These are phyloP conservation scores for Entonaema liquescens DNA, from an alignment of 495 filamentous ascomycete genomes.

Conservation along the genomic window DNA sequence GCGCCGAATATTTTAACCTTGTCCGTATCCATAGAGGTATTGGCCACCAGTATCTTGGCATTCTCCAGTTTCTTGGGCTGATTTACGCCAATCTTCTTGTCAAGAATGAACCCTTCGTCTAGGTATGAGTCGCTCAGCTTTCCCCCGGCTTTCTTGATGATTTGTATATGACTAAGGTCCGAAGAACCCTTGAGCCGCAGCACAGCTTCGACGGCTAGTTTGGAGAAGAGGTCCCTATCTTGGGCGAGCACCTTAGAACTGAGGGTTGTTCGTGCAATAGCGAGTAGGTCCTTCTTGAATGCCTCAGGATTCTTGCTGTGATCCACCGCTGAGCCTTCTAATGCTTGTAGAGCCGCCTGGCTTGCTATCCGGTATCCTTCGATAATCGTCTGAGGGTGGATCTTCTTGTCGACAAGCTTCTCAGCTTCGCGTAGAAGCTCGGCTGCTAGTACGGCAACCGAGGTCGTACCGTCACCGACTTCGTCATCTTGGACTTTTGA, in stretches of 20 bases:
- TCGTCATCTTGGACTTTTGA: slow-evolving; percentile 99
- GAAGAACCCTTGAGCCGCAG: slow-evolving; percentile 89
- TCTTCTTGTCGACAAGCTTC: slow-evolving; percentile 95
- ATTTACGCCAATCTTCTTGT: slow-evolving; percentile 99
- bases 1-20: slow-evolving; percentile 99
- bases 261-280: slow-evolving; percentile 94
- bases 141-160: slow-evolving; percentile 99
- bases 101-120: slow-evolving; percentile 97
- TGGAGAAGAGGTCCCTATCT: slow-evolving; percentile 90
- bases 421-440: slow-evolving; percentile 96
- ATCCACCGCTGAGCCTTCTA: slow-evolving; percentile 86
- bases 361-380: slow-evolving; percentile 98
- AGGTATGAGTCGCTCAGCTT: slow-evolving; percentile 97
- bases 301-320: slow-evolving; percentile 81
- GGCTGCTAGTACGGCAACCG: slow-evolving; percentile 90
- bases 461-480: slow-evolving; percentile 90
- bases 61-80: slow-evolving; percentile 97
- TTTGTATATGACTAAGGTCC: slow-evolving; percentile 96
- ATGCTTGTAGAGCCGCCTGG: slow-evolving; percentile 81
- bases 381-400: slow-evolving; percentile 99
- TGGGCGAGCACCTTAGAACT: slow-evolving; percentile 97
- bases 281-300: slow-evolving; percentile 88
- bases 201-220: slow-evolving; percentile 91
- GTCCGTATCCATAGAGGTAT: slow-evolving; percentile 99
- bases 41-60: slow-evolving; percentile 96